Conservation (phyloP, 192 early-diverging fungal genomes). For the Podila epicladia region DNA sequence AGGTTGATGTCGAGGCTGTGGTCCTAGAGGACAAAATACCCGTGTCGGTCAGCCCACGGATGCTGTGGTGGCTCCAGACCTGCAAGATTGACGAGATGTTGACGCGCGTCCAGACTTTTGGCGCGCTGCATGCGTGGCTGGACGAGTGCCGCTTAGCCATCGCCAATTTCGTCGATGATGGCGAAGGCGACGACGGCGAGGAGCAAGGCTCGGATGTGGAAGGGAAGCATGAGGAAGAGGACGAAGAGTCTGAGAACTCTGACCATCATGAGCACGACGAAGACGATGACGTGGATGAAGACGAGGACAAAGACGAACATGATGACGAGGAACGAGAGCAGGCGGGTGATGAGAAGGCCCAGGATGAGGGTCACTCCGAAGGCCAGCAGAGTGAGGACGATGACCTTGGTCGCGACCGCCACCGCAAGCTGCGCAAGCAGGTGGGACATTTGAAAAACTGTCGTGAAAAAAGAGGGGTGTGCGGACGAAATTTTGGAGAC, state of each 20-base stretch:
- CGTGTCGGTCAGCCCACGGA: conserved; percentile 17
- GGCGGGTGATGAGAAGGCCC: conserved; percentile 27
- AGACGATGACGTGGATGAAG: conserved; percentile 25
- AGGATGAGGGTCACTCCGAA: conserved; percentile 9
- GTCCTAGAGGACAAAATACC: neutral
- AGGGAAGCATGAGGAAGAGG: conserved; percentile 1
- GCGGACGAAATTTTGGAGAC: neutral
- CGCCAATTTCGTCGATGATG: conserved; percentile 32
- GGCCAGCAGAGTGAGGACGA: conserved; percentile 12
- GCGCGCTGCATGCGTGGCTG: conserved; percentile 37
- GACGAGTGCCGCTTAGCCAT: conserved; percentile 16
- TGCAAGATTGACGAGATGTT: conserved; percentile 30
- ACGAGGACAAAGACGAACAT: conserved; percentile 21
- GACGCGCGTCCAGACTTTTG: conserved; percentile 25
- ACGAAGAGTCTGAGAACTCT: conserved; percentile 20
- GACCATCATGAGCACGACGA: conserved; percentile 34
- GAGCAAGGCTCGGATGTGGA: conserved; percentile 10
- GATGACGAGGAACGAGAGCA: conserved; percentile 39
- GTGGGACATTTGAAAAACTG: conserved; percentile 5
- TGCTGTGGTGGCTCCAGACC: conserved; percentile 28
- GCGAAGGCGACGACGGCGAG: conserved; percentile 16
- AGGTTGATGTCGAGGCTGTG: neutral
- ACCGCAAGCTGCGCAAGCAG: conserved; percentile 28
- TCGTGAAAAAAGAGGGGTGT: no score
- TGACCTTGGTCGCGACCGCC: conserved; percentile 9